Base-by-base conservation (phyloP, 2,329 filamentous ascomycete genomes). In the Stenocarpella maydis region DNA sequence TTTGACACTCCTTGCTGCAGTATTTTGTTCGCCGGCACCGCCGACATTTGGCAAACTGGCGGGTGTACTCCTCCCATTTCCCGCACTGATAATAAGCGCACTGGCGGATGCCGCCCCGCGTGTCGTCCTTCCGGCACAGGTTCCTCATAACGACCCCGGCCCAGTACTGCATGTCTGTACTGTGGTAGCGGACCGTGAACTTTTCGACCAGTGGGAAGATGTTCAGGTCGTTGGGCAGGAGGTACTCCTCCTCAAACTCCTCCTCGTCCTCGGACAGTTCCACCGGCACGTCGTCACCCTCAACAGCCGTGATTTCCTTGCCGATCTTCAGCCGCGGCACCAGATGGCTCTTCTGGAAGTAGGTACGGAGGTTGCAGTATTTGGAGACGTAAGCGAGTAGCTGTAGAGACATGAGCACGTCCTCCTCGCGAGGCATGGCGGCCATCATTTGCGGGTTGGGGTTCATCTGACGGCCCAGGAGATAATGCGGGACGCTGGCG, bases 1-100 rank as follows among this genome's bases (percentile, higher is more conserved):
- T 98, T 82, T 99, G 96, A 82, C 96, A 99, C 81, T 99, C 96
- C 82, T 99, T 99, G 87, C 95, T 98, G 90, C 96, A 99, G 84
- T 98, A 98, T 81, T 99, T 99, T 72, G 96, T 99, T 73, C 96
- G 90, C 75, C 96, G 90, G 83, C 96, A 99, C 73, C 96, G 91
- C 74, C 96, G 91, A 82, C 96, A 99, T 82, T 99, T 99, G 74
- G 96, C 96, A 80, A 99, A 99, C 78, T 99, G 95, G 71, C 96
- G 90, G 47, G 95, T 95, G 79, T 90, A 98, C 81, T 98, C 93
- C 80, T 99, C 96, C 96, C 96, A 99, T 79, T 97, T 98, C 71
- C 95, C 95, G 80, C 96, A 99, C 81, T 97, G 91, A 83, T 97
- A 99, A 83, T 98, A 98, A 66, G 96, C 96, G 80, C 96, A 99